Percentiles rank a stretch among this genome's conserved stretches.
Conservation (phyloP, 805 yeast genomes). For the Yamadazyma philogaea region DNA sequence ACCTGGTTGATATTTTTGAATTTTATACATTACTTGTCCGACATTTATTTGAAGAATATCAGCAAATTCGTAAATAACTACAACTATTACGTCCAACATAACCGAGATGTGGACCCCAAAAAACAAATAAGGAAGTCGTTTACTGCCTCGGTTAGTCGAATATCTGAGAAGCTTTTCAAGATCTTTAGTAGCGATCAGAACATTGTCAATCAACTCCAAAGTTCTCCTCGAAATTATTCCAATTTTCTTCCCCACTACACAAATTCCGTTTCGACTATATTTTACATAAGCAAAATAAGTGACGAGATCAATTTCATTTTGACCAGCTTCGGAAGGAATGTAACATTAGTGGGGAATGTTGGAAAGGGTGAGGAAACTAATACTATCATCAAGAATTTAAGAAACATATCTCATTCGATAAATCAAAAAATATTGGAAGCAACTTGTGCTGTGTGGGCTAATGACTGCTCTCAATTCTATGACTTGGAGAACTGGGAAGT, state of each 20-base stretch:
- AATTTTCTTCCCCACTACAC: conserved; percentile 38
- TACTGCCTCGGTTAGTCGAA: conserved; percentile 23
- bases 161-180: conserved; percentile 23
- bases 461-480: conserved; percentile 43
- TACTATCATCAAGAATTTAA: conserved; percentile 31
- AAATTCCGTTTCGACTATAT: conserved; percentile 40
- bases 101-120: conserved; percentile 27
- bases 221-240: conserved; percentile 32
- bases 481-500: conserved; percentile 43
- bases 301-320: conserved; percentile 26
- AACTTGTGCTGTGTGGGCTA: conserved; percentile 42
- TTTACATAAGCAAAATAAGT: conserved; percentile 30
- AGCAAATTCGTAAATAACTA: conserved; percentile 37
- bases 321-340: conserved; percentile 29
- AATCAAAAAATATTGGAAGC: conserved; percentile 42
- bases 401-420: conserved; percentile 29
- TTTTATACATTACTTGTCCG: conserved; percentile 33
- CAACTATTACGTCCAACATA: conserved; percentile 27
- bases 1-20: conserved; percentile 42
- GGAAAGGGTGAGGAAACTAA: conserved; percentile 35
- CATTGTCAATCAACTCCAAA: conserved; percentile 30
- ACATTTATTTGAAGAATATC: conserved; percentile 26
- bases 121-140: conserved; percentile 27
- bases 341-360: conserved; percentile 32
- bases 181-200: conserved; percentile 30